Evolutionary conservation across 1,284 basidiomycete species (phyloP).

Genomic region (Boletellus dicymbophilus): DNA sequence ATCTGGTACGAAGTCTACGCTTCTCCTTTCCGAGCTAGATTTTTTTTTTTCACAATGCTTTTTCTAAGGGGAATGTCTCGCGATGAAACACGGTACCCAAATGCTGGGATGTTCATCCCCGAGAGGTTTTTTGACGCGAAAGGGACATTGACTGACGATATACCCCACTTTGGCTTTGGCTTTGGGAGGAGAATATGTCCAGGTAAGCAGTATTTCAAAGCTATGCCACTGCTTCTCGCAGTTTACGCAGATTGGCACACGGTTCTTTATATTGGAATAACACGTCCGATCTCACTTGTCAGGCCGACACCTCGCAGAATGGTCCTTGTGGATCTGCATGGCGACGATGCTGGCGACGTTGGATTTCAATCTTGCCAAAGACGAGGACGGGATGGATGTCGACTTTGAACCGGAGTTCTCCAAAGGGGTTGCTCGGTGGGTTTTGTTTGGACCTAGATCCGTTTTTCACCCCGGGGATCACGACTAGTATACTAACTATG

Average conservation of each 20-base stretch:
- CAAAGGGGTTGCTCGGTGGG: too few relatives aligned
- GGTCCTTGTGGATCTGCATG: neutral
- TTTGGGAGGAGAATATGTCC: neutral
- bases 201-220: too few relatives aligned
- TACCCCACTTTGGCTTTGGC: neutral
- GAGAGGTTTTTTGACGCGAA: neutral
- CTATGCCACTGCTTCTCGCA: too few relatives aligned
- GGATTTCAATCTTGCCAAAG: neutral
- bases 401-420: neutral
- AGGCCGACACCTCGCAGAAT: neutral
- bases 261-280: too few relatives aligned
- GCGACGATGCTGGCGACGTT: neutral
- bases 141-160: neutral
- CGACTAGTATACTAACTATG: too few relatives aligned
- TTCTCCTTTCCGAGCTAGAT: too few relatives aligned
- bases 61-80: neutral
- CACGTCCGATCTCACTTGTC: too few relatives aligned
- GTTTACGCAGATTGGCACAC: too few relatives aligned
- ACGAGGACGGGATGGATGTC: neutral
- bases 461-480: too few relatives aligned
- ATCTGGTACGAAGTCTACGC: neutral
- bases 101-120: neutral
- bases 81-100: neutral
- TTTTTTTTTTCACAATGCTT: too few relatives aligned
- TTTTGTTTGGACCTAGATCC: too few relatives aligned